These are phyloP conservation scores for Alternaria novae-zelandiae DNA, from an alignment of 2,329 filamentous ascomycete species.

Conservation along the genomic window DNA sequence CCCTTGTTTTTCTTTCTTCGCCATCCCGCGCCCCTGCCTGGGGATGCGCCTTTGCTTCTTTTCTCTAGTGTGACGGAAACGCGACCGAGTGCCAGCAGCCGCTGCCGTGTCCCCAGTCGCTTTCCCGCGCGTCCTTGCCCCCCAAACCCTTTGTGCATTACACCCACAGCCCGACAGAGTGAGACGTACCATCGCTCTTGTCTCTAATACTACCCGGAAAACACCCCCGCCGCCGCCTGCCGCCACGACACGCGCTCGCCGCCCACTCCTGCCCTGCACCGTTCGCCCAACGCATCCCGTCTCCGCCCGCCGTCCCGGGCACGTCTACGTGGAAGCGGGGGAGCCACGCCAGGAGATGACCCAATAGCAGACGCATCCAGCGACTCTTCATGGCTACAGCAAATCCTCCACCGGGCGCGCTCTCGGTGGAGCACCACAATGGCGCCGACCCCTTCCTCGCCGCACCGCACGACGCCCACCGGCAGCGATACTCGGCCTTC, in stretches of 20 bases:
- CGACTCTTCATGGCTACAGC: conserved; percentile 51
- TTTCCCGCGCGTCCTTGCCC: conserved; percentile 30
- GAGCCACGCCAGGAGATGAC: conserved; percentile 34
- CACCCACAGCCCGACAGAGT: conserved; percentile 21
- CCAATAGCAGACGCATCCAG: conserved; percentile 23
- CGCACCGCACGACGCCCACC: conserved; percentile 46
- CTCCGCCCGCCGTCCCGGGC: conserved; percentile 1
- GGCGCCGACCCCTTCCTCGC: conserved; percentile 54
- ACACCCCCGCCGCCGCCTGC: not conserved
- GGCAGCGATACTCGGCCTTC: conserved; percentile 81
- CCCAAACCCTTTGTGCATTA: conserved; percentile 29
- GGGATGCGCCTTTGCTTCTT: conserved; percentile 35
- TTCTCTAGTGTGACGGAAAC: conserved; percentile 34
- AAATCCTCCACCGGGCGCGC: conserved; percentile 51
- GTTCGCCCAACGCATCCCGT: not conserved
- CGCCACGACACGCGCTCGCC: conserved; percentile 4
- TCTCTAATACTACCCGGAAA: conserved; percentile 10
- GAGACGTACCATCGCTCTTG: conserved; percentile 21
- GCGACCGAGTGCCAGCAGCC: conserved; percentile 34
- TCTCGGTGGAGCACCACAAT: conserved; percentile 47
- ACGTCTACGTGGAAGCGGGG: not conserved
- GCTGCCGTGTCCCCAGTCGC: conserved; percentile 26
- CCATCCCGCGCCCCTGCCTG: conserved; percentile 40
- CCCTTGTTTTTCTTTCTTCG: conserved; percentile 34
- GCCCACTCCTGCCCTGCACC: conserved; percentile 6